Conservation (phyloP, 768 basidiomycete species). For the Crassisporium funariophilum region DNA sequence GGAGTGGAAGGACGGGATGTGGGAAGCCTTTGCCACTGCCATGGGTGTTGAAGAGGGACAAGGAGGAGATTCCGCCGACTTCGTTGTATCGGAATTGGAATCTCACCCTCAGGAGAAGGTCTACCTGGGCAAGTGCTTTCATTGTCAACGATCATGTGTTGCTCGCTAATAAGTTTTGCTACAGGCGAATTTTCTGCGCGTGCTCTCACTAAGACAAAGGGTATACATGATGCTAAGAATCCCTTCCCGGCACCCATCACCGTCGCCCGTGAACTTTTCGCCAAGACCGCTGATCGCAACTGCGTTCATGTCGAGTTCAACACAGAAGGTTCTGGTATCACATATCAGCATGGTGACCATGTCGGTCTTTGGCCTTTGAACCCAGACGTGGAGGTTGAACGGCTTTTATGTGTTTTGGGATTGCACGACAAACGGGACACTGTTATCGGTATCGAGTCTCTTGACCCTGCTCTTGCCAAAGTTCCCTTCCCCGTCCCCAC, state of each 20-base stretch:
- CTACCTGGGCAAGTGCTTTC: constrained; percentile 70
- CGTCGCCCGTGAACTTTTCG: constrained; percentile 82
- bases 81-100: constrained; percentile 82
- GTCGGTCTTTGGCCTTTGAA: constrained; percentile 98
- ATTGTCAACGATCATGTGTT: neutral
- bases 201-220: constrained; percentile 89
- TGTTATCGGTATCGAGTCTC: constrained; percentile 91
- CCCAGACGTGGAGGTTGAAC: constrained; percentile 87
- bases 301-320: constrained; percentile 94
- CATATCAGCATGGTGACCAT: constrained; percentile 99
- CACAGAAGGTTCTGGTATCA: constrained; percentile 93
- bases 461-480: constrained; percentile 96
- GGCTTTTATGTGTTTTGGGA: constrained; percentile 85
- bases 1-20: constrained; percentile 99
- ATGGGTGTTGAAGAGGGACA: constrained; percentile 95
- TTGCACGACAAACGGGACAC: constrained; percentile 78
- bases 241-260: constrained; percentile 87
- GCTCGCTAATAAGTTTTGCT: constrained; percentile 14
- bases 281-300: constrained; percentile 71
- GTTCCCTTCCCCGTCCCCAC: constrained; percentile 99
- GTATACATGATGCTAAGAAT: constrained; percentile 98
- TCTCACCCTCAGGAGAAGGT: constrained; percentile 84
- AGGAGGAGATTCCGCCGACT: constrained; percentile 93
- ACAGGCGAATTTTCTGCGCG: constrained; percentile 95
- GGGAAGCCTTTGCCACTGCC: constrained; percentile 80